Evolutionary conservation across 108 stramenopile genomes (phyloP).

Genomic region (Schizochytrium sp.): DNA sequence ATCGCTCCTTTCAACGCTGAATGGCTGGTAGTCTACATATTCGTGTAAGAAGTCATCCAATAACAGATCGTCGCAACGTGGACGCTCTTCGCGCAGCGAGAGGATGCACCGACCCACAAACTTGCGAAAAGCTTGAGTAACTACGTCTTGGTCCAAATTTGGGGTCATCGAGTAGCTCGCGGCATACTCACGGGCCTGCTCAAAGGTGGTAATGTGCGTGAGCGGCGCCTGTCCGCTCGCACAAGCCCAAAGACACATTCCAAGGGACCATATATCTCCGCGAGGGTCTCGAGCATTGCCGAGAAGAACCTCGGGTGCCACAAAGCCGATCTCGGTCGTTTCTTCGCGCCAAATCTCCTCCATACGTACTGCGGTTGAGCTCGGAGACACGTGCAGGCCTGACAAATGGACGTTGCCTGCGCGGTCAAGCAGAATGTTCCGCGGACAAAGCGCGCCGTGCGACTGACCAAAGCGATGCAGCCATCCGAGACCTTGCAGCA

Average conservation of each 20-base stretch:
- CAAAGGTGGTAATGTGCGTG: not conserved
- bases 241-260: not conserved
- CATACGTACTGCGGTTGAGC: not conserved
- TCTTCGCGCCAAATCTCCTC: not conserved
- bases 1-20: not conserved
- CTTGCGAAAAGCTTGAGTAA: not conserved
- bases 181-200: not conserved
- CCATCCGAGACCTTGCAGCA: constrained; percentile 1
- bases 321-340: not conserved
- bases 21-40: not conserved
- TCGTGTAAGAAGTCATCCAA: not conserved
- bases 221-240: not conserved
- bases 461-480: not conserved
- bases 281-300: not conserved
- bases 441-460: not conserved
- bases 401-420: not conserved
- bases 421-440: not conserved
- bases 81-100: not conserved
- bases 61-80: not conserved
- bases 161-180: not conserved
- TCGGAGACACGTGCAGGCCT: not conserved
- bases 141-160: not conserved
- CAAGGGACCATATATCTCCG: not conserved
- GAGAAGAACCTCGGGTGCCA: not conserved
- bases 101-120: not conserved